Conservation (phyloP, 2,329 filamentous ascomycete species). For the Triangularia verruculosa region DNA sequence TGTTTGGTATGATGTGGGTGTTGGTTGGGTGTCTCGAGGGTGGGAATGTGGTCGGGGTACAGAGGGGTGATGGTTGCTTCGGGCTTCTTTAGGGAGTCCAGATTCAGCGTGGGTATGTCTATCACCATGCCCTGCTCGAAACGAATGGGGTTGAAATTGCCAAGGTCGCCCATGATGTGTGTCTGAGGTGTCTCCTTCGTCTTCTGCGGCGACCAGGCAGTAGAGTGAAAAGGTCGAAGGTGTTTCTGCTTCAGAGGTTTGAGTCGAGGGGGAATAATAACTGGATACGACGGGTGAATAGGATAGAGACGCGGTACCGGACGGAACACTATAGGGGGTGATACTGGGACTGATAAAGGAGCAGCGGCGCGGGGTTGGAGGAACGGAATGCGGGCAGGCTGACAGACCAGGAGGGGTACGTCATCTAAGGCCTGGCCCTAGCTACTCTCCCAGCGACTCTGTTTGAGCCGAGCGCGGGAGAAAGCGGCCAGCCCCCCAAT, state of each 20-base stretch:
- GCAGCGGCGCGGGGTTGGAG: constrained; percentile 20
- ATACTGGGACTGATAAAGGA: constrained; percentile 18
- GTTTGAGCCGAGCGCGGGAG: constrained; percentile 14
- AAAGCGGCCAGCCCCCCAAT: background rate
- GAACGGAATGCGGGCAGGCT: constrained; percentile 16
- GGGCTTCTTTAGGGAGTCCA: constrained; percentile 21
- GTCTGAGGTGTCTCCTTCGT: background rate
- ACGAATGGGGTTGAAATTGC: constrained; percentile 13
- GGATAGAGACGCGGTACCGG: constrained; percentile 6
- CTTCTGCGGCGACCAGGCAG: constrained; percentile 8
- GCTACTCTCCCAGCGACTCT: constrained; percentile 20
- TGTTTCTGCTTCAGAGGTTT: constrained; percentile 3
- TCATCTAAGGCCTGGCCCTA: constrained; percentile 28
- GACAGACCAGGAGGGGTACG: constrained; percentile 21
- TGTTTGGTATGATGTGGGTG: constrained; percentile 22
- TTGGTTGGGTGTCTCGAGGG: background rate
- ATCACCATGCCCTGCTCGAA: constrained; percentile 13
- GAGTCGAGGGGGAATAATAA: constrained; percentile 5
- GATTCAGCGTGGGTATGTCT: constrained; percentile 9
- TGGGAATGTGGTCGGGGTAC: constrained; percentile 2
- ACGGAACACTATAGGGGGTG: constrained; percentile 9
- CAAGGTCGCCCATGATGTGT: constrained; percentile 21
- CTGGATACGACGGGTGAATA: background rate
- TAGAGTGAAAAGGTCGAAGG: constrained; percentile 21
- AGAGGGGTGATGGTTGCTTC: constrained; percentile 11